Conservation (phyloP, 352 stramenopile species). For the Thraustochytrium sp. region DNA sequence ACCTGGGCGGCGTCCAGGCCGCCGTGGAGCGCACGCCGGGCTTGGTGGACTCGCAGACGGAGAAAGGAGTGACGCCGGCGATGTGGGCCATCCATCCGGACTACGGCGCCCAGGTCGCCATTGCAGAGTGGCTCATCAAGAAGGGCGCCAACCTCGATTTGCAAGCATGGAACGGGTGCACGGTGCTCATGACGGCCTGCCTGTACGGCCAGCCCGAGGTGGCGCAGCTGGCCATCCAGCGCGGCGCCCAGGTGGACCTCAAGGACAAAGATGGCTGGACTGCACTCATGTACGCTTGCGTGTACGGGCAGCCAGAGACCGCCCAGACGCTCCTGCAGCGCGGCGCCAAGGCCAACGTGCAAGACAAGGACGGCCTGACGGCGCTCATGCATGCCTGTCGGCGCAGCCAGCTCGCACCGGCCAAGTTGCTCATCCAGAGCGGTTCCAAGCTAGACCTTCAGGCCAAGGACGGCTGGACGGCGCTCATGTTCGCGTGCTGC, state of each 20-base stretch:
- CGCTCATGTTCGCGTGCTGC: constrained; percentile 23
- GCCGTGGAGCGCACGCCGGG: too few species aligned
- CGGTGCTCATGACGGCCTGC: constrained; percentile 26
- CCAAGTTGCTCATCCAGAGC: not conserved
- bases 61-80: not conserved
- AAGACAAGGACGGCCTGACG: not conserved
- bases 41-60: too few species aligned
- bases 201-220: not conserved
- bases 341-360: not conserved
- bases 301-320: not conserved
- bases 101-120: not conserved
- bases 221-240: not conserved
- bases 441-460: not conserved
- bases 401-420: not conserved
- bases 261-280: constrained; percentile 9
- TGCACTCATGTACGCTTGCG: constrained; percentile 25
- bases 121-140: not conserved
- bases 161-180: not conserved
- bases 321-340: not conserved
- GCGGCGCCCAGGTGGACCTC: not conserved
- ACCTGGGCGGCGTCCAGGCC: too few species aligned
- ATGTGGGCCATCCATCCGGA: constrained; percentile 3
- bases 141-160: not conserved
- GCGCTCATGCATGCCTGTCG: constrained; percentile 18
- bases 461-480: not conserved